A percentile compares a stretch with the other conserved stretches of the same genome.
Conservation (phyloP, 1,284 basidiomycete genomes). For the Quambalaria eucalypti region DNA sequence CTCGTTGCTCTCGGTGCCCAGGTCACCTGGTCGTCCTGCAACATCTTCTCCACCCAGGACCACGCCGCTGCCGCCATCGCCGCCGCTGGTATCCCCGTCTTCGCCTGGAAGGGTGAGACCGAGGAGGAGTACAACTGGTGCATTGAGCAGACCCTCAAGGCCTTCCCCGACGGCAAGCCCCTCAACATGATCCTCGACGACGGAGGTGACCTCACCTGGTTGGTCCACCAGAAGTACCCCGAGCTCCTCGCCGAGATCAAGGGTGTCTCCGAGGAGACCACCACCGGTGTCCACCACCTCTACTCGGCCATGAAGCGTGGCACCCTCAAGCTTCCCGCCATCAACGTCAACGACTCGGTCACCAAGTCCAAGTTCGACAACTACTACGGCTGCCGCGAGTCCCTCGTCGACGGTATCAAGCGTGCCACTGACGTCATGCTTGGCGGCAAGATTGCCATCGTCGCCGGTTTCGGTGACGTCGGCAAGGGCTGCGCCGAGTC, state of each 20-base stretch:
- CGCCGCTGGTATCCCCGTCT: slow-evolving; percentile 94
- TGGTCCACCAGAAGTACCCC: slow-evolving; percentile 78
- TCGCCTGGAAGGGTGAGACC: slow-evolving; percentile 99
- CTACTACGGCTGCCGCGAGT: slow-evolving; percentile 72
- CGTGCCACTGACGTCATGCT: slow-evolving; percentile 99
- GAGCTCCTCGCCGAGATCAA: slow-evolving; percentile 50
- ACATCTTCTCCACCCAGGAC: slow-evolving; percentile 98
- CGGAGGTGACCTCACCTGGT: slow-evolving; percentile 88
- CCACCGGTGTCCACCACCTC: slow-evolving; percentile 97
- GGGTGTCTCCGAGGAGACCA: slow-evolving; percentile 97
- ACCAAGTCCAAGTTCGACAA: slow-evolving; percentile 97
- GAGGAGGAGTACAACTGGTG: slow-evolving; percentile 95
- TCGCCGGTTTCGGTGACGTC: slow-evolving; percentile 97
- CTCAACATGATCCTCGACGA: slow-evolving; percentile 99
- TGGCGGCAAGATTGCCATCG: slow-evolving; percentile 96
- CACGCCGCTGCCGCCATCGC: slow-evolving; percentile 97
- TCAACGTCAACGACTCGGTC: slow-evolving; percentile 92
- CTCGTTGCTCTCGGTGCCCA: slow-evolving; percentile 88
- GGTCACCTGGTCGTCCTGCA: slow-evolving; percentile 98
- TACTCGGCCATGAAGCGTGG: slow-evolving; percentile 96
- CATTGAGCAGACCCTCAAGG: slow-evolving; percentile 85
- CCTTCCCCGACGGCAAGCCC: slow-evolving; percentile 66
- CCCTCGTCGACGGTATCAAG: slow-evolving; percentile 99
- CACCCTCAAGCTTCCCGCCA: slow-evolving; percentile 91
- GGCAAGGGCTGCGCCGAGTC: slow-evolving; percentile 99